Percentiles rank a stretch among this genome's conserved stretches.
Evolutionary conservation across 192 early-diverging fungal genomes (phyloP).

Genomic region (Fimicolochytrium jonesii): DNA sequence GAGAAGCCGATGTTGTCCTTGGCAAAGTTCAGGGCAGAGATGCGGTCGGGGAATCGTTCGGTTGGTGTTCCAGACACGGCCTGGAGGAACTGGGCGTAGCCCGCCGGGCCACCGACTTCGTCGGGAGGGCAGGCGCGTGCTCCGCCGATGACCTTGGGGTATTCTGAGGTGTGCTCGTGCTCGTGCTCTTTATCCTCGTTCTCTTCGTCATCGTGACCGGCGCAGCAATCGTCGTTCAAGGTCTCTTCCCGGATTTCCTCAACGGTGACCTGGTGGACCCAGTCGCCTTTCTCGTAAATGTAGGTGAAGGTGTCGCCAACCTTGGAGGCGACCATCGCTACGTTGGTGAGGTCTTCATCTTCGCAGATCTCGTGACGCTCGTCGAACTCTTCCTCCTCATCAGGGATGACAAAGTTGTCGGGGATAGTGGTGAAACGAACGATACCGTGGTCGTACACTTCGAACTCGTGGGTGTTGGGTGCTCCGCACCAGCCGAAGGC

Average conservation of each 20-base stretch:
- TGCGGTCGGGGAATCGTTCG: not conserved
- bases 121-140: slow-evolving; percentile 23
- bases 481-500: slow-evolving; percentile 23
- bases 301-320: slow-evolving; percentile 21
- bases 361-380: slow-evolving; percentile 19
- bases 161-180: slow-evolving; percentile 11
- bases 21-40: slow-evolving; percentile 10
- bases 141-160: slow-evolving; percentile 17
- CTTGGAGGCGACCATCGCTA: slow-evolving; percentile 1
- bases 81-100: slow-evolving; percentile 12
- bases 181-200: not conserved
- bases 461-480: slow-evolving; percentile 14
- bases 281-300: slow-evolving; percentile 21
- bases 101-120: slow-evolving; percentile 19
- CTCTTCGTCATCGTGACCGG: slow-evolving; percentile 13
- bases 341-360: slow-evolving; percentile 11
- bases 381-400: slow-evolving; percentile 7
- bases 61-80: not conserved
- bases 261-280: slow-evolving; percentile 23
- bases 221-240: not conserved
- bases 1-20: slow-evolving; percentile 14
- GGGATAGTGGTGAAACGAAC: slow-evolving; percentile 26
- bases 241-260: slow-evolving; percentile 4
- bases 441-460: slow-evolving; percentile 20
- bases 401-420: slow-evolving; percentile 17